These are phyloP conservation scores for Neospora caninum DNA, from an alignment of 169 alveolate genomes.

Conservation along the genomic window DNA sequence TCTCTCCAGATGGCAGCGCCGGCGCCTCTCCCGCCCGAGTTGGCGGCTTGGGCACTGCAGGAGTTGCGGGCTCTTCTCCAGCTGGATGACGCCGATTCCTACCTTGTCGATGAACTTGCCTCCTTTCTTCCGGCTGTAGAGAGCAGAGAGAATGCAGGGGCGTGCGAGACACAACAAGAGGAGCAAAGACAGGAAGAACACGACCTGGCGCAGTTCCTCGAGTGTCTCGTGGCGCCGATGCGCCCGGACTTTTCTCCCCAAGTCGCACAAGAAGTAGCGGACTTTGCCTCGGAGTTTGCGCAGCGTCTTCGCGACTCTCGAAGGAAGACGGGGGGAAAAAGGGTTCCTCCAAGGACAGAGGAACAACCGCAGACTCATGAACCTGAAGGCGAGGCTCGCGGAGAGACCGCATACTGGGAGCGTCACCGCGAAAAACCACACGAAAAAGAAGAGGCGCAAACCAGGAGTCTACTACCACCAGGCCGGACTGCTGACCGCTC, in stretches of 20 bases:
- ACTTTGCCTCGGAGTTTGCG: neutral
- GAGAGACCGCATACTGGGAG: no score
- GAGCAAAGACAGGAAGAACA: neutral
- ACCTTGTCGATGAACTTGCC: neutral
- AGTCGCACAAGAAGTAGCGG: neutral
- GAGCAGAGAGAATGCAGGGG: neutral
- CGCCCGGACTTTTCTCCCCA: slow-evolving; percentile 4
- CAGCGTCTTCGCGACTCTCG: neutral
- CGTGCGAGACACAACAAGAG: neutral
- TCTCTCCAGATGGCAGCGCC: neutral
- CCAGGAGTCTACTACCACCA: neutral
- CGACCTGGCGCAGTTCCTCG: neutral
- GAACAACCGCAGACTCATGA: no score
- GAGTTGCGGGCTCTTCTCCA: neutral
- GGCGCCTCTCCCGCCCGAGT: neutral
- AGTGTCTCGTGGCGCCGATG: slow-evolving; percentile 16
- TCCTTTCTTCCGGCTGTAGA: neutral
- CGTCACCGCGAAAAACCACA: neutral
- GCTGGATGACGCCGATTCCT: neutral
- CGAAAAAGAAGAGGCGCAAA: neutral
- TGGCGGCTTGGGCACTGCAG: neutral
- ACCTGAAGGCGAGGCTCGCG: no score
- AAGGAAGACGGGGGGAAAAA: no score
- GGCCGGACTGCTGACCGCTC: neutral
- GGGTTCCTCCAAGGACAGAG: no score